A percentile compares a stretch with the other conserved stretches of the same genome.
Evolutionary conservation across 345 rosid species (phyloP).

Genomic region (Populus nigra): DNA sequence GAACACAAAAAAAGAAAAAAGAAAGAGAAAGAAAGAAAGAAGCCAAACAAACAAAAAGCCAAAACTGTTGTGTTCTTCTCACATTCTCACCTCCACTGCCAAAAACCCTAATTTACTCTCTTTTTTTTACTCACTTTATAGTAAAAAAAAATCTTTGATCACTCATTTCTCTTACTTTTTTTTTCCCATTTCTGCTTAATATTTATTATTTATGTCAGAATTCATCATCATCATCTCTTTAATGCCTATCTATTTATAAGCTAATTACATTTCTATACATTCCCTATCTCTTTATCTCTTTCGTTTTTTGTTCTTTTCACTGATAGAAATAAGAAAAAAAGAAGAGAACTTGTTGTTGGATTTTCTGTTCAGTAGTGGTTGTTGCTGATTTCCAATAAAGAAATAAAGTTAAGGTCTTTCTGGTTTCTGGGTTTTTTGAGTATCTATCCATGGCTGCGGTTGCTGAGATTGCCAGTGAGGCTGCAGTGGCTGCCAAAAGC

Average conservation of each 20-base stretch:
- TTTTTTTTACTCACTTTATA: not conserved
- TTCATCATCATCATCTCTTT: not conserved
- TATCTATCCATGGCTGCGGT: conserved; percentile 60
- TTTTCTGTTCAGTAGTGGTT: not conserved
- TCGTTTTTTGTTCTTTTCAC: not conserved
- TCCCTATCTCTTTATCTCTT: not conserved
- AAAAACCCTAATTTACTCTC: conserved; percentile 13
- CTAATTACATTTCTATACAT: not conserved
- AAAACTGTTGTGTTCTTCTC: conserved; percentile 1
- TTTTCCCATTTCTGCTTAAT: not conserved
- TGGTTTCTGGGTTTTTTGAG: conserved; percentile 7
- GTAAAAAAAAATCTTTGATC: not conserved
- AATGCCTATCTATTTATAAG: not conserved
- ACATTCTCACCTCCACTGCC: not conserved
- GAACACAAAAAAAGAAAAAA: too few species aligned
- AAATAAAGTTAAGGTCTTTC: not conserved
- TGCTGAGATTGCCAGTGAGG: conserved; percentile 51
- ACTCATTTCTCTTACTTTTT: not conserved
- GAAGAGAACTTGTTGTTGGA: not conserved
- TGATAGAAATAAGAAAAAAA: not conserved
- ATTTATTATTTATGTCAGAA: not conserved
- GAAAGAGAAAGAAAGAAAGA: too few species aligned
- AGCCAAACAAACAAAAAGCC: not conserved
- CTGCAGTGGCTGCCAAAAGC: conserved; percentile 27
- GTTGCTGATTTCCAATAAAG: not conserved